A percentile compares a stretch with the other conserved stretches of the same genome.
These are phyloP conservation scores for Aspergillus neoniger DNA, from an alignment of 2,329 filamentous ascomycete genomes.

Conservation along the genomic window DNA sequence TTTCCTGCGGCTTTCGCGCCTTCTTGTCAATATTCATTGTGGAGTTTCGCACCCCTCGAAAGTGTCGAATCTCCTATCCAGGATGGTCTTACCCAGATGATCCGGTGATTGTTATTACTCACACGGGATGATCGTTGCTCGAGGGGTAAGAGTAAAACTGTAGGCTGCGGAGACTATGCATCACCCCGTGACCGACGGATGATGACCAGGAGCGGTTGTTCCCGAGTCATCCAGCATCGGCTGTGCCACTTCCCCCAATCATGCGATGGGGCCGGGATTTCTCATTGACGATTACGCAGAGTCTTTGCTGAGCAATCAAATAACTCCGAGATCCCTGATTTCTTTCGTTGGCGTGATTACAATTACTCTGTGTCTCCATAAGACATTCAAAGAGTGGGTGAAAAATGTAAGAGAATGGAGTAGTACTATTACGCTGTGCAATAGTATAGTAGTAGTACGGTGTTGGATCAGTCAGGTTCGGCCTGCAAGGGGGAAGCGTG, in stretches of 20 bases:
- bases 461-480: not conserved
- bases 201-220: conserved; percentile 6
- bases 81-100: not conserved
- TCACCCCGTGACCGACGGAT: not conserved
- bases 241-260: conserved; percentile 8
- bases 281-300: not conserved
- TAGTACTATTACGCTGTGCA: not conserved
- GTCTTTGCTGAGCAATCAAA: not conserved
- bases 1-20: not conserved
- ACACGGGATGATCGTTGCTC: not conserved
- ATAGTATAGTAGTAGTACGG: not conserved
- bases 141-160: not conserved
- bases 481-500: conserved; percentile 9
- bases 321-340: not conserved
- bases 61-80: not conserved
- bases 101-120: not conserved
- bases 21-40: not conserved
- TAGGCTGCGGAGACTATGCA: not conserved
- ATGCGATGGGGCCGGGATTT: conserved; percentile 2
- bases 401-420: not conserved
- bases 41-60: not conserved
- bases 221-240: conserved; percentile 7
- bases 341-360: not conserved
- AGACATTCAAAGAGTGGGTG: not conserved
- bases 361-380: not conserved